phyloP scores from a whole-genome alignment of 495 filamentous ascomycete species.

The Immersiella caudata region DNA sequence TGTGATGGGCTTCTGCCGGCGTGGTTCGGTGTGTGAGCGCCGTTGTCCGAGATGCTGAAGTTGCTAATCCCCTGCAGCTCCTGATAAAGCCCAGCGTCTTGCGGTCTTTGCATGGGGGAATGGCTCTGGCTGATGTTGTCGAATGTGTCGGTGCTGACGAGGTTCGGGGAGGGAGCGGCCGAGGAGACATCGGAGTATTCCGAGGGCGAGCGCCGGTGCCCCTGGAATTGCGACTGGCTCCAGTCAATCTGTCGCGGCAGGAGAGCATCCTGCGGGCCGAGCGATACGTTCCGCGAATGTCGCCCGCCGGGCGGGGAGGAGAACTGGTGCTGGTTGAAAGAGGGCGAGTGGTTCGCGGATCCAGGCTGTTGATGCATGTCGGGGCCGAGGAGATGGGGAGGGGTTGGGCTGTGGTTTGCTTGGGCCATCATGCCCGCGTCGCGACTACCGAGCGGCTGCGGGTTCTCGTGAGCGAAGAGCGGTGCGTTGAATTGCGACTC shows the following conservation, averaged over 20 bases:
- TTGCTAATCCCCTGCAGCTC: conserved; percentile 74
- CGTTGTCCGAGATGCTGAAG: conserved; percentile 81
- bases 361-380: conserved; percentile 54
- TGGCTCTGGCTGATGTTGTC: conserved; percentile 71
- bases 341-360: conserved; percentile 60
- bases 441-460: conserved; percentile 55
- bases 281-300: conserved; percentile 78
- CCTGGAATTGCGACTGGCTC: conserved; percentile 70
- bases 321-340: conserved; percentile 60
- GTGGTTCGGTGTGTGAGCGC: conserved; percentile 56
- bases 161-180: conserved; percentile 75
- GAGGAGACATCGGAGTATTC: conserved; percentile 89
- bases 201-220: conserved; percentile 80
- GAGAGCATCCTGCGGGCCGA: conserved; percentile 78
- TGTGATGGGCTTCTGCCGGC: conserved; percentile 74
- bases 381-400: conserved; percentile 70
- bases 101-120: conserved; percentile 77
- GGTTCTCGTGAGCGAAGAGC: conserved; percentile 50
- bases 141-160: conserved; percentile 77
- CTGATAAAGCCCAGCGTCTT: conserved; percentile 73
- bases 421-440: conserved; percentile 73
- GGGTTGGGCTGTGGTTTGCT: conserved; percentile 59
- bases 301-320: conserved; percentile 52
- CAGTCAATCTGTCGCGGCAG: conserved; percentile 70
- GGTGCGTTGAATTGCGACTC: conserved; percentile 53